These are phyloP conservation scores for Rhynchosporium graminicola DNA, from an alignment of 2,329 filamentous ascomycete genomes.

Conservation along the genomic window DNA sequence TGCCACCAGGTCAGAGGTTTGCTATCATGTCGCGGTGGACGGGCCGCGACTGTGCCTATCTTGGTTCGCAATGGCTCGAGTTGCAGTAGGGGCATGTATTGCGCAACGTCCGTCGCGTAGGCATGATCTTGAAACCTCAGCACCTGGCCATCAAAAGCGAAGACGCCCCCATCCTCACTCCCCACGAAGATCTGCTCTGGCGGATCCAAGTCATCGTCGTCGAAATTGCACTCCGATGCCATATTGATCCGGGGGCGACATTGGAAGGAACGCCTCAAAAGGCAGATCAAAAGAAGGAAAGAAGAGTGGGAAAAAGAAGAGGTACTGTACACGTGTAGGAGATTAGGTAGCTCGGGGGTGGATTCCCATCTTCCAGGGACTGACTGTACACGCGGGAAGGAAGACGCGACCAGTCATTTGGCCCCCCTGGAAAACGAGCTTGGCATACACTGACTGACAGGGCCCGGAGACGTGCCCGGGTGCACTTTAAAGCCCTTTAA, in stretches of 20 bases:
- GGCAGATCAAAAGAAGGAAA: no score
- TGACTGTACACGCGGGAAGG: background rate
- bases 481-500: background rate
- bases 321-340: constrained; percentile 1
- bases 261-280: no score
- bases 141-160: constrained; percentile 10
- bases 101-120: constrained; percentile 48
- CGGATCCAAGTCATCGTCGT: constrained; percentile 8
- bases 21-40: constrained; percentile 7
- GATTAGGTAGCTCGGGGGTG: background rate
- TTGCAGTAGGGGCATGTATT: constrained; percentile 48
- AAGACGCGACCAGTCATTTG: constrained; percentile 1
- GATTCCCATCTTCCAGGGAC: background rate
- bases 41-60: constrained; percentile 53
- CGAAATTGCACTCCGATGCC: constrained; percentile 9
- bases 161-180: background rate
- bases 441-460: background rate
- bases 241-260: background rate
- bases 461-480: background rate
- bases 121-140: constrained; percentile 16
- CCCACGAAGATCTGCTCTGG: background rate
- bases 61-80: constrained; percentile 63
- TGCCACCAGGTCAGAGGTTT: constrained; percentile 23
- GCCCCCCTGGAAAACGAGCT: background rate
- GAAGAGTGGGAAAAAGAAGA: background rate